Base-by-base conservation (phyloP, 805 yeast genomes). In the Ogataea wickerhamii region DNA sequence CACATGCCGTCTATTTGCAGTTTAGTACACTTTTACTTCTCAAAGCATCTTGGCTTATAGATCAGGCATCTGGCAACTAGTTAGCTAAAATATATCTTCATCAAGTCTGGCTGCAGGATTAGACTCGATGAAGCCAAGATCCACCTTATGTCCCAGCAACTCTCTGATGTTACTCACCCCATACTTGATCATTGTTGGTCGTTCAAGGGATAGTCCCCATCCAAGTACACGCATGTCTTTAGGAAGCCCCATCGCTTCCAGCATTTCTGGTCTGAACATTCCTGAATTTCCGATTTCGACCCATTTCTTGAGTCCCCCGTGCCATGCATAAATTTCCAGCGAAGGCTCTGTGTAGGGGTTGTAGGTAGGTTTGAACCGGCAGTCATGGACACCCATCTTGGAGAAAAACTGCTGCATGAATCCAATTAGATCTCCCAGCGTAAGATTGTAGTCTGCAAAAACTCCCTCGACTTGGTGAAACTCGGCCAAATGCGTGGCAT, bases 391-490 rank as follows among this genome's bases (percentile, higher is more conserved):
- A 62, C 98, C 98, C 98, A 93, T 93, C 70, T 87, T 87, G 41
- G 80, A 78, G 68, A 93, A 93, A 77, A 93, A 93, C 59, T 83
- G 87, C 66, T 93, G 91, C 98, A 93, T 89, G 78, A 93, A 93
- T 24, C 96, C 96, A 63, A 93, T 93, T 66, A 93, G 74, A 61
- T 91, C 96, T 47, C 98, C 98, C 54, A 93, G 71, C 5, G 98
- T 89, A 53, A 93, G 71, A 63, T 88, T 82, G 67, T 87, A 91
- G 62, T 95, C 98, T 22, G 98, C 98, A 58, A 93, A 74, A 38
- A 93, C 98, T 71, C 99, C 99, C 70, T 93, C 99, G 46, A 93
- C 95, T 71, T 93, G 99, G 68, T 93, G 98, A 75, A 93, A 93
- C 70, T 93, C 99, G 27, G 98, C 98, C 67, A 93, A 78, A 66